Conservation (phyloP, 345 rosid species). For the Kernera saxatilis region DNA sequence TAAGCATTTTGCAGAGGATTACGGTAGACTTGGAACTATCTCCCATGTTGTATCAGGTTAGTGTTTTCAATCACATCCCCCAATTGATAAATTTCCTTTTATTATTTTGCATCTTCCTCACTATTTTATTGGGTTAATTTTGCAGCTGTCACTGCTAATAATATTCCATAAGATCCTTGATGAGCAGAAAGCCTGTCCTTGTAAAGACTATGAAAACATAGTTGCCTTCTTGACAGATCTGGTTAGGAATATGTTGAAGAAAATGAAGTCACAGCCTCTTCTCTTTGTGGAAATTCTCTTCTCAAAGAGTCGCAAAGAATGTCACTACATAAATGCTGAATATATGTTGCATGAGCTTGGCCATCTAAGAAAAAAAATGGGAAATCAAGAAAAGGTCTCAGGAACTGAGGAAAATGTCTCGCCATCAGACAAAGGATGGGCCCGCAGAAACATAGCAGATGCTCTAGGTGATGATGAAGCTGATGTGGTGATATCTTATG, state of each 20-base stretch:
- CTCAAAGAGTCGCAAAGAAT: conserved; percentile 80
- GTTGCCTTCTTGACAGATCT: conserved; percentile 59
- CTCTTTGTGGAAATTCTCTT: conserved; percentile 93
- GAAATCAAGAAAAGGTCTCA: conserved; percentile 31
- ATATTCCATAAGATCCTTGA: conserved; percentile 68
- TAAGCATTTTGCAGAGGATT: conserved; percentile 66
- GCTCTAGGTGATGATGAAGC: conserved; percentile 99
- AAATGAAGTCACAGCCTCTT: conserved; percentile 84
- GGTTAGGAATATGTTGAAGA: conserved; percentile 68
- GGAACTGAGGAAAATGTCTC: conserved; percentile 44
- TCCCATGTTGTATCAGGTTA: conserved; percentile 97
- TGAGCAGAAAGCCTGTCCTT: conserved; percentile 67
- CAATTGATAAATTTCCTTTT: background rate
- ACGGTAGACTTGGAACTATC: conserved; percentile 80
- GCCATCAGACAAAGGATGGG: conserved; percentile 47
- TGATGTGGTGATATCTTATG: conserved; percentile 76
- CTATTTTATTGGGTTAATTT: background rate
- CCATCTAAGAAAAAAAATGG: conserved; percentile 50
- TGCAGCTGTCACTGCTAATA: conserved; percentile 77
- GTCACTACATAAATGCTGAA: conserved; percentile 82
- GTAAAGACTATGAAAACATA: conserved; percentile 52
- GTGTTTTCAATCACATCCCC: background rate
- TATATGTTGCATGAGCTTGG: conserved; percentile 77
- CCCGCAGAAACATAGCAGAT: conserved; percentile 76
- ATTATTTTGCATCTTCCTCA: background rate